Percentiles rank a stretch among this genome's conserved stretches.
These are phyloP conservation scores for Fusarium luffae DNA, from an alignment of 2,329 filamentous ascomycete genomes.

Conservation along the genomic window DNA sequence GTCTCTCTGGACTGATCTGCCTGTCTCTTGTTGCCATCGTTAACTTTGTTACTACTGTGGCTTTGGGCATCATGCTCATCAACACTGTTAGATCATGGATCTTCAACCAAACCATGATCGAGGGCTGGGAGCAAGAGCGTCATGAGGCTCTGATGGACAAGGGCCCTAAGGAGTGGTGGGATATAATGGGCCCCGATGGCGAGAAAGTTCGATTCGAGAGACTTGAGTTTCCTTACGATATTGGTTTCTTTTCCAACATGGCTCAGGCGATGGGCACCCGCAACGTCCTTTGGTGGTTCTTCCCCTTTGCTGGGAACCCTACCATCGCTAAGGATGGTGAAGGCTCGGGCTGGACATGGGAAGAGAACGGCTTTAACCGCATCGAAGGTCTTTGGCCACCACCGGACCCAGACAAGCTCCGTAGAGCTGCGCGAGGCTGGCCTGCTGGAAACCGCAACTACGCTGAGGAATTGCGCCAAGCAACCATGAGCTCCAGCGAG, in stretches of 20 bases:
- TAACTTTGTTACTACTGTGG: conserved; percentile 69
- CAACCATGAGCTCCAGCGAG: conserved; percentile 55
- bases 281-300: conserved; percentile 75
- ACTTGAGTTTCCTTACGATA: conserved; percentile 85
- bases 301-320: conserved; percentile 70
- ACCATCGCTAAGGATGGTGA: conserved; percentile 52
- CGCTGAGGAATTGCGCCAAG: conserved; percentile 49
- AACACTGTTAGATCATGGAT: conserved; percentile 70
- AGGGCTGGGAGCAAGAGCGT: conserved; percentile 78
- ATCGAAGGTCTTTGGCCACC: conserved; percentile 71
- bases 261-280: conserved; percentile 78
- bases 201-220: conserved; percentile 63
- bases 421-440: conserved; percentile 55
- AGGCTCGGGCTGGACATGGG: conserved; percentile 69
- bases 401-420: conserved; percentile 69
- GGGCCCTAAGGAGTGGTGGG: conserved; percentile 59
- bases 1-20: conserved; percentile 65
- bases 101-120: conserved; percentile 82
- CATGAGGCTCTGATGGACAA: conserved; percentile 68
- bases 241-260: conserved; percentile 80
- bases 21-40: conserved; percentile 70
- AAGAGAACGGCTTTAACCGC: conserved; percentile 82
- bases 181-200: conserved; percentile 50
- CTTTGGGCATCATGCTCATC: conserved; percentile 72
- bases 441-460: conserved; percentile 54